Base-by-base conservation (phyloP, 805 yeast genomes). In the Yamadazyma sp. region DNA sequence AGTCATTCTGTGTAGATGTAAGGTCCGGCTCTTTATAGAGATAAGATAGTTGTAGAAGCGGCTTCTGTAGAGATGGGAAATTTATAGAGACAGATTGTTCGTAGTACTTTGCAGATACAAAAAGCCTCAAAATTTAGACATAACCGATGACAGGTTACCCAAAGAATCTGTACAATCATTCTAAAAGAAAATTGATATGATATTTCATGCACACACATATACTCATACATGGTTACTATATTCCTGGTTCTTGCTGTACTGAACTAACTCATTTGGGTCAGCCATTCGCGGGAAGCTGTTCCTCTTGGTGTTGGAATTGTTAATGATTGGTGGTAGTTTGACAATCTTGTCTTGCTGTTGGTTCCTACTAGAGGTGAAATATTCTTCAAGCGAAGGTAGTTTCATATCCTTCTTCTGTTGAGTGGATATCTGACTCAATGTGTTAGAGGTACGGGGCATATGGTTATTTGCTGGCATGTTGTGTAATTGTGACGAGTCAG, bases 401-500 rank as follows among this genome's bases (percentile, higher is more conserved):
- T 43, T 44, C 2, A 49, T 33, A 13, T 35, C 42, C 6, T 20
- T 13, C 6, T 32, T 19, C 10, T 19, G 32, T 29, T 28, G 39
- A 6, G 39, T 23, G 6, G 32, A 8, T 14, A 22, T 17, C n/a
- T 16, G 13, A 7, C 11, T 29, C 23, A 12, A 15, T 9, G 25
- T 37, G 13, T 12, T 13, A 14, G 30, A 9, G 8, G 7, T 21
- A 21, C 14, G 15, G 9, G 10, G 10, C 3, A 12, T 16, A 4
- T 9, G 16, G 10, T 21, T 19, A 7, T 24, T 23, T 4, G 28
- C 16, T 3, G 21, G 22, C 24, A 33, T 24, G 24, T 45, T 30
- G 19, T 47, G 43, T 24, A 51, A 39, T 35, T 48, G 54, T 13
- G 59, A 51, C 15, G 41, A 32, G 4, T 49, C 37, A 3, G 61